Evolutionary conservation across 768 basidiomycete genomes (phyloP).

Genomic region (Vararia minispora): DNA sequence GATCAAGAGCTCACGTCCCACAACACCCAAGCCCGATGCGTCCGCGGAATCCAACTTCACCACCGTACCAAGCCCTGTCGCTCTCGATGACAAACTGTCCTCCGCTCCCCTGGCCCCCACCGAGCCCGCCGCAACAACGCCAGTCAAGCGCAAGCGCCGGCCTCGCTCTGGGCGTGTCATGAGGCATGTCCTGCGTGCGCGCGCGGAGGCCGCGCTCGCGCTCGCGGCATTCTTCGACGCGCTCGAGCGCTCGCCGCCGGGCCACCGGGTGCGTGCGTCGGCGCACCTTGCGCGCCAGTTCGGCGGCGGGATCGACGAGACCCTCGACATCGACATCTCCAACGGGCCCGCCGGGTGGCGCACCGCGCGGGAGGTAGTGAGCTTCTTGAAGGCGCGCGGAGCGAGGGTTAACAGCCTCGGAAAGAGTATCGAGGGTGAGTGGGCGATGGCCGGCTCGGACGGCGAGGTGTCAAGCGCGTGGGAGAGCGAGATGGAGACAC

Average conservation of each 20-base stretch:
- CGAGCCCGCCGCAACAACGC: slow-evolving; percentile 9
- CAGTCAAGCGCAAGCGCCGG: slow-evolving; percentile 23
- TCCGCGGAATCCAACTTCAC: too few species aligned
- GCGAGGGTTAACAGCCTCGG: slow-evolving; percentile 53
- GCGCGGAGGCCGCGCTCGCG: slow-evolving; percentile 71
- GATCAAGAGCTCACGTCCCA: slow-evolving; percentile 38
- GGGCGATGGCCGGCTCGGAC: slow-evolving; percentile 62
- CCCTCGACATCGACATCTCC: slow-evolving; percentile 16
- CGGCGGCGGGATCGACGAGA: slow-evolving; percentile 28
- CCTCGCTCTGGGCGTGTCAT: slow-evolving; percentile 78
- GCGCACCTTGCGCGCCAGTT: slow-evolving; percentile 36
- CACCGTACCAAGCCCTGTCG: too few species aligned
- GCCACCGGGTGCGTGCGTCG: slow-evolving; percentile 35
- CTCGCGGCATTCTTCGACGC: slow-evolving; percentile 65
- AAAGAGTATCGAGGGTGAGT: slow-evolving; percentile 44
- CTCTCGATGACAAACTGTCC: slow-evolving; percentile 11
- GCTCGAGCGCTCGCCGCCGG: slow-evolving; percentile 34
- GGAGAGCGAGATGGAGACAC: too few species aligned
- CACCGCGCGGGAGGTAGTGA: slow-evolving; percentile 57
- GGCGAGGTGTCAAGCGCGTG: slow-evolving; percentile 27
- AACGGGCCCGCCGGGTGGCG: slow-evolving; percentile 40
- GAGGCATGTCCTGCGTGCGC: slow-evolving; percentile 78
- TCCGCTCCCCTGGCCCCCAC: slow-evolving; percentile 12
- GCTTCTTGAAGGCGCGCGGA: slow-evolving; percentile 57
- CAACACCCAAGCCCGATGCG: slow-evolving; percentile 14